phyloP scores from a whole-genome alignment of 148 eudicot species.

The Tetragonia tetragonoides region DNA sequence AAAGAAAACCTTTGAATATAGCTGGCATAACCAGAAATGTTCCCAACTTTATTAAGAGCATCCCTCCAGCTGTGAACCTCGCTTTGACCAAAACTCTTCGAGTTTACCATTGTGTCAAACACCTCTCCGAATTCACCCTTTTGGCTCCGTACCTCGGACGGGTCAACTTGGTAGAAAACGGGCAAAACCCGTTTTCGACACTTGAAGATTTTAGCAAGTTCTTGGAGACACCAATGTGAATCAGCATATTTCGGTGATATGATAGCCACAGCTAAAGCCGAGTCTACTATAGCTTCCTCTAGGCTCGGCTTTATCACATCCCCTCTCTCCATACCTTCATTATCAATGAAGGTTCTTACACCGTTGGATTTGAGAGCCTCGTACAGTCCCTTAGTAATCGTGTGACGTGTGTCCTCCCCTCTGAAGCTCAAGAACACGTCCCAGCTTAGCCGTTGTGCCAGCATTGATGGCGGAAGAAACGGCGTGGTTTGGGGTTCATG shows the following conservation, averaged over 20 bases:
- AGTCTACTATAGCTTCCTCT: constrained; percentile 44
- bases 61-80: constrained; percentile 36
- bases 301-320: constrained; percentile 35
- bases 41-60: constrained; percentile 39
- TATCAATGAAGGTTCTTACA: constrained; percentile 43
- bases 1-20: constrained; percentile 6
- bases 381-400: no score
- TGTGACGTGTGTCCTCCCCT: no score
- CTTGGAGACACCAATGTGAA: constrained; percentile 48
- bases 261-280: constrained; percentile 40
- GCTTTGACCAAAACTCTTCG: not conserved
- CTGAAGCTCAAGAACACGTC: constrained; percentile 50
- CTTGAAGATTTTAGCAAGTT: constrained; percentile 35
- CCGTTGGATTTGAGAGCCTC: no score
- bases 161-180: constrained; percentile 45
- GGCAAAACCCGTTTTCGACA: constrained; percentile 40
- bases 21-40: constrained; percentile 38
- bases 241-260: constrained; percentile 45
- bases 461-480: constrained; percentile 33
- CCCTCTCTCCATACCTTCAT: constrained; percentile 34
- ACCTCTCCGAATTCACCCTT: constrained; percentile 33
- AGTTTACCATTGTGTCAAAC: constrained; percentile 17
- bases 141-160: constrained; percentile 46
- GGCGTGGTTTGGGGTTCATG: not conserved
- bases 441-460: constrained; percentile 29